A percentile compares a stretch with the other conserved stretches of the same genome.
These are phyloP conservation scores for Penicillium parvum DNA, from an alignment of 495 filamentous ascomycete species.

Conservation along the genomic window DNA sequence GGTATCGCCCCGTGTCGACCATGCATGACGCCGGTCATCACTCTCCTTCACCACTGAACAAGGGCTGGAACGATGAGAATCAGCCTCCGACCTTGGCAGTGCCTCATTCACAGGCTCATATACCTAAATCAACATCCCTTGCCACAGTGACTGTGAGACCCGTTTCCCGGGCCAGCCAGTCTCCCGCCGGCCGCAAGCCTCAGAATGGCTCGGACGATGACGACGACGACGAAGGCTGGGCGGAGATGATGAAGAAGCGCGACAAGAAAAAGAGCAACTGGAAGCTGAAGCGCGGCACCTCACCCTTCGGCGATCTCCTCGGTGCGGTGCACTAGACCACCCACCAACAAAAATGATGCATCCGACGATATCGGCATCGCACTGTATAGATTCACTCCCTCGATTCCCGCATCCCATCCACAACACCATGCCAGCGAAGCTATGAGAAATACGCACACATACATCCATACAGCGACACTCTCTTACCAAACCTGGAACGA, in stretches of 20 bases:
- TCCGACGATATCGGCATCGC: background rate
- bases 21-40: constrained; percentile 38
- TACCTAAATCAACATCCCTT: constrained; percentile 32
- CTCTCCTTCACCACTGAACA: constrained; percentile 47
- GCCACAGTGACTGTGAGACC: constrained; percentile 37
- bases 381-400: constrained; percentile 13
- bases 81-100: constrained; percentile 22
- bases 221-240: constrained; percentile 82
- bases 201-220: constrained; percentile 49
- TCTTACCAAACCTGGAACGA: background rate
- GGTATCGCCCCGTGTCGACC: constrained; percentile 86
- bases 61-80: constrained; percentile 47
- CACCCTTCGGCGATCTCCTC: constrained; percentile 39
- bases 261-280: constrained; percentile 73
- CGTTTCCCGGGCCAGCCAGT: constrained; percentile 27
- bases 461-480: constrained; percentile 4
- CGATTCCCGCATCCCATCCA: constrained; percentile 4
- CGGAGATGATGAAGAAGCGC: constrained; percentile 78
- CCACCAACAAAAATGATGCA: background rate
- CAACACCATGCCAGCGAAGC: constrained; percentile 6
- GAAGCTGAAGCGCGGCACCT: constrained; percentile 59
- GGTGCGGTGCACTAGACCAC: constrained; percentile 38
- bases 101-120: constrained; percentile 15
- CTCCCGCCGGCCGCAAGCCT: constrained; percentile 27
- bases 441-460: constrained; percentile 26